Evolutionary conservation across 768 basidiomycete species (phyloP).

Genomic region (Boletus speciosus): DNA sequence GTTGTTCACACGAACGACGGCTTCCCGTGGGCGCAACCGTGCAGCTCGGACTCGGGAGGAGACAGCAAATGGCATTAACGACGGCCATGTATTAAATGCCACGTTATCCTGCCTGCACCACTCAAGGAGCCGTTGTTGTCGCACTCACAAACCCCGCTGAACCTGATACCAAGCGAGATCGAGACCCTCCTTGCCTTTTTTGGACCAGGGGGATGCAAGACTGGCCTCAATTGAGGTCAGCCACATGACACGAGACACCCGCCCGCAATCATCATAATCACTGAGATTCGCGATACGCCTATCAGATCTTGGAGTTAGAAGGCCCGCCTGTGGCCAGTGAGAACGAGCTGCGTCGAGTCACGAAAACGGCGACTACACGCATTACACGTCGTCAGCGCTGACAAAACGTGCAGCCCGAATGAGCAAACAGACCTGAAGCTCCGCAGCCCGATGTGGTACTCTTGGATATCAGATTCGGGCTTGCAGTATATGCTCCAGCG

Average conservation of each 20-base stretch:
- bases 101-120: constrained; percentile 6
- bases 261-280: constrained; percentile 17
- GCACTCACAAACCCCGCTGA: constrained; percentile 16
- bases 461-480: constrained; percentile 11
- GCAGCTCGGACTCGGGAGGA: constrained; percentile 5
- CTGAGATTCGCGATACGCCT: background rate
- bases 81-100: constrained; percentile 3
- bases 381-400: constrained; percentile 10
- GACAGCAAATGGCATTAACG: constrained; percentile 6
- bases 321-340: constrained; percentile 3
- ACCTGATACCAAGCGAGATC: constrained; percentile 7
- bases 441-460: constrained; percentile 20
- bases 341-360: constrained; percentile 3
- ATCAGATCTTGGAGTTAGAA: constrained; percentile 19
- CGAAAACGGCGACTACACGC: constrained; percentile 12
- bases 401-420: constrained; percentile 16
- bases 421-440: constrained; percentile 13
- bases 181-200: constrained; percentile 7
- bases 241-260: constrained; percentile 10
- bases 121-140: constrained; percentile 6
- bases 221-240: constrained; percentile 1
- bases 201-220: background rate
- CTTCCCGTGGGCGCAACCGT: constrained; percentile 6
- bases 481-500: constrained; percentile 11
- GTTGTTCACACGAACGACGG: constrained; percentile 15